These are phyloP conservation scores for Pilasporangium apinafurcum DNA, from an alignment of 352 stramenopile genomes.

Conservation along the genomic window DNA sequence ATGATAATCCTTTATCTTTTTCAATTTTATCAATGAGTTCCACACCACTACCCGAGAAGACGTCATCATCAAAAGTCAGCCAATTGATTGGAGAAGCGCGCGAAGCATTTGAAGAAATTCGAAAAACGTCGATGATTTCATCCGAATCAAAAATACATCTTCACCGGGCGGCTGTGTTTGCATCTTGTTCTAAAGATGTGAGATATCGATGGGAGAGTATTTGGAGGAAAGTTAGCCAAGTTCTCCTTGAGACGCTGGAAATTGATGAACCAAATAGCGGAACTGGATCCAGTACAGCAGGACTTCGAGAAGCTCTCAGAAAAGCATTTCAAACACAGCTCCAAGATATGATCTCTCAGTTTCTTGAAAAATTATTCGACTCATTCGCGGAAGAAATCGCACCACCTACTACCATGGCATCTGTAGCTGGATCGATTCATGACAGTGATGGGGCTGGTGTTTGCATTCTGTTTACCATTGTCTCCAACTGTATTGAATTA, in stretches of 20 bases:
- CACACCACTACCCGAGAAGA: background rate
- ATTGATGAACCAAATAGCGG: background rate
- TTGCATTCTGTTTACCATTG: constrained; percentile 58
- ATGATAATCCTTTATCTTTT: constrained; percentile 1
- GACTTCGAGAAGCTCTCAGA: constrained; percentile 15
- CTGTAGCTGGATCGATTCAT: constrained; percentile 9
- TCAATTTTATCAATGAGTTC: constrained; percentile 1
- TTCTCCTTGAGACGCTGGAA: constrained; percentile 44
- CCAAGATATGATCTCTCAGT: constrained; percentile 34
- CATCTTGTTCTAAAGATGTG: constrained; percentile 33
- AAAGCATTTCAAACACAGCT: constrained; percentile 40
- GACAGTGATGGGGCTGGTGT: constrained; percentile 26
- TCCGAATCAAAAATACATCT: constrained; percentile 68
- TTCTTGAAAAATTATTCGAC: constrained; percentile 40
- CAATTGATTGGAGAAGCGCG: constrained; percentile 41
- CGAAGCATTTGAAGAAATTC: constrained; percentile 44
- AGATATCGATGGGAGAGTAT: constrained; percentile 40
- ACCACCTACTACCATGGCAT: constrained; percentile 26
- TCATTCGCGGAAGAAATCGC: constrained; percentile 32
- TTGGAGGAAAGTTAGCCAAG: constrained; percentile 40
- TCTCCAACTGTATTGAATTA: constrained; percentile 70
- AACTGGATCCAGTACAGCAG: background rate
- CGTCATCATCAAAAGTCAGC: constrained; percentile 25
- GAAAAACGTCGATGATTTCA: constrained; percentile 59
- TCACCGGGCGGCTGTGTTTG: constrained; percentile 37